phyloP scores from a whole-genome alignment of 1,139 yeast genomes.

The Suhomyces bolitotheri region DNA sequence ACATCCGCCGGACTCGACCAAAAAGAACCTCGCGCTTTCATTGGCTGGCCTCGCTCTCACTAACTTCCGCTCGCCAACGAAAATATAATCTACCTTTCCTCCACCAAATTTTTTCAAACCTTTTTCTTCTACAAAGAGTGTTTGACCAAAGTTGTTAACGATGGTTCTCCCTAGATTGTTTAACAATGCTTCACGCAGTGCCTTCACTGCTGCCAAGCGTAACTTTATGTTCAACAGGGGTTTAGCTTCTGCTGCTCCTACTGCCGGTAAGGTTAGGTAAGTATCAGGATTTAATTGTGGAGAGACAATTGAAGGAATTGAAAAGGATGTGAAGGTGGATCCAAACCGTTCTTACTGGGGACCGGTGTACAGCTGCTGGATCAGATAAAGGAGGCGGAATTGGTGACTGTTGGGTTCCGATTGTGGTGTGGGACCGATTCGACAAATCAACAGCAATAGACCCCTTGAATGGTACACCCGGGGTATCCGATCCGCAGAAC shows the following conservation, averaged over 20 bases:
- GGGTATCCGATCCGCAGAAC: no score
- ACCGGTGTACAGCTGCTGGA: no score
- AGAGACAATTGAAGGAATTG: conserved; percentile 1
- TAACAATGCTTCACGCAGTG: conserved; percentile 86
- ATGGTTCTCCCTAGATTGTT: conserved; percentile 90
- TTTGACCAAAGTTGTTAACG: conserved; percentile 27
- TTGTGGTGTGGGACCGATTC: no score
- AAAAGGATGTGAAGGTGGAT: neutral
- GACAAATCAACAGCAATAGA: no score
- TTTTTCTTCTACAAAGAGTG: conserved; percentile 13
- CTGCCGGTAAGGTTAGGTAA: conserved; percentile 88
- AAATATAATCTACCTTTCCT: conserved; percentile 13
- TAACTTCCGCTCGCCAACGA: conserved; percentile 9
- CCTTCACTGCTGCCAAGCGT: conserved; percentile 88
- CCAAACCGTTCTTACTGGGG: no score
- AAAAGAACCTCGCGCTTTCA: conserved; percentile 11
- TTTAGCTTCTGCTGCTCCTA: conserved; percentile 84
- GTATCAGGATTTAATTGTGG: no score
- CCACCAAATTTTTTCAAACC: conserved; percentile 12
- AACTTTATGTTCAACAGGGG: conserved; percentile 75
- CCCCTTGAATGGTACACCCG: no score
- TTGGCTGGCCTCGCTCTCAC: conserved; percentile 7
- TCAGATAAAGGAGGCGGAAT: no score
- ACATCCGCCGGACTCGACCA: conserved; percentile 13
- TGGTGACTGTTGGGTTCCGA: conserved; percentile 1